Evolutionary conservation across 2,329 filamentous ascomycete genomes (phyloP), one percentile per base, ranked within the genome.

Genomic region (Westerdykella sp.): DNA sequence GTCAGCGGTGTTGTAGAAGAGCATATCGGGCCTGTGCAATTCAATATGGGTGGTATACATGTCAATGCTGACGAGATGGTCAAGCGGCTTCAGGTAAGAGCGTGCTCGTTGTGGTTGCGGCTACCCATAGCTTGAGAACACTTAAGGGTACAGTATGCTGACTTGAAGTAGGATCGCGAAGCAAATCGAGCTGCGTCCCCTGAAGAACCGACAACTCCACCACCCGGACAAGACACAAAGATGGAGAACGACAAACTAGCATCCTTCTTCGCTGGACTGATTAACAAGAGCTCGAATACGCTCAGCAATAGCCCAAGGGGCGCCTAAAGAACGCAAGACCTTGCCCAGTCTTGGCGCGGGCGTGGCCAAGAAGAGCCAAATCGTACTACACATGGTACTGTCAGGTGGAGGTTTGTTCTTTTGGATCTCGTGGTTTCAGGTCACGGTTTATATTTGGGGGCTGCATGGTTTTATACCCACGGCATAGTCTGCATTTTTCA

Each of bases 1-100:
- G 51, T 48, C 7, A 64, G 63, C 34, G 62, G 65, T n/a, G 61
- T 69, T 10, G 65, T 69, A 4, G 66, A 69, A 42, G 64, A 69
- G 46, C 89, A 95, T 57, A 95, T 95, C 58, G 90, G 90, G 0
- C 89, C 90, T 0, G 89, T 96, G 51, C 89, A 95, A 62, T 96
- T 97, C 72, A 98, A 98, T 65, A 93, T 98, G 78, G 93, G 93
- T 34, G 93, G 93, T 41, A 96, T 98, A 50, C 89, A 95, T 63
- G 87, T 95, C 23, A 89, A 96, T 68, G 89, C 89, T 7, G 90
- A 95, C 60, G 89, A 95, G 59, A 93, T 94, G 85, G 71, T 95
- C 45, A 85, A 89, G 66, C 80, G 85, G 56, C 74, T 95, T 47
- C 90, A 89, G 79, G 87, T 91, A 69, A 31, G 55, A 44, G 32